Conservation (phyloP, 2,329 filamentous ascomycete genomes). For the Cryoendolithus antarcticus region DNA sequence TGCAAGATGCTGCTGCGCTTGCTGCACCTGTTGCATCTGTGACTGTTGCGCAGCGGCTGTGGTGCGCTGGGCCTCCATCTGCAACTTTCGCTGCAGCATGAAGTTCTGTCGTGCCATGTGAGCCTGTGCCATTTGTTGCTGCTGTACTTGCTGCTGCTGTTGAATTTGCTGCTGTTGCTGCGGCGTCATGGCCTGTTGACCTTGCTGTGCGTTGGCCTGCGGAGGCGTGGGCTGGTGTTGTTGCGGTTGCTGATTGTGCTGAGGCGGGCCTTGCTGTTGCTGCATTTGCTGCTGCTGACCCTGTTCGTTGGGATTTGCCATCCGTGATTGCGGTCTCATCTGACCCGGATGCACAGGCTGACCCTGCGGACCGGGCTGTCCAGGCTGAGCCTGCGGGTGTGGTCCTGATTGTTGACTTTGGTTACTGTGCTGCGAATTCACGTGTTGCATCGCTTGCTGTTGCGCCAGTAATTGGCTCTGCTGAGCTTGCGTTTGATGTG, state of each 20-base stretch:
- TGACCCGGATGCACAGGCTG: constrained; percentile 25
- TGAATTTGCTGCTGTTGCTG: constrained; percentile 29
- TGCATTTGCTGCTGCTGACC: constrained; percentile 24
- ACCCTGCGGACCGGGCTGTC: constrained; percentile 26
- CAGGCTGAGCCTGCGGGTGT: constrained; percentile 18
- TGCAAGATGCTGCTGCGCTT: constrained; percentile 15
- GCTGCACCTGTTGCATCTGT: constrained; percentile 9
- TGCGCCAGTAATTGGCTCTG: constrained; percentile 5
- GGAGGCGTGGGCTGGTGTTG: constrained; percentile 6
- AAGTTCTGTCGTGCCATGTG: constrained; percentile 10
- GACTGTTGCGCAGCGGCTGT: constrained; percentile 12
- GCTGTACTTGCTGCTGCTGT: constrained; percentile 12
- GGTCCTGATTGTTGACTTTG: constrained; percentile 18
- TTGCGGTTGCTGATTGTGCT: constrained; percentile 18
- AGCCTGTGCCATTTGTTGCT: constrained; percentile 13
- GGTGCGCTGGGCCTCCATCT: constrained; percentile 21
- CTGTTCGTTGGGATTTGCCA: constrained; percentile 21
- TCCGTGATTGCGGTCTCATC: constrained; percentile 28
- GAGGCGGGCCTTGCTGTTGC: constrained; percentile 25
- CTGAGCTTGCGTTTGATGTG: constrained; percentile 9
- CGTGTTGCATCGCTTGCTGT: constrained; percentile 26
- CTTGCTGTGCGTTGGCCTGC: constrained; percentile 7
- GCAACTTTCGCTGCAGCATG: constrained; percentile 20
- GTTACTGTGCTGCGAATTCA: constrained; percentile 36
- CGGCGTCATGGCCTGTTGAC: constrained; percentile 29